phyloP scores from a whole-genome alignment of 306 rosid species.

The Rubus idaeus region DNA sequence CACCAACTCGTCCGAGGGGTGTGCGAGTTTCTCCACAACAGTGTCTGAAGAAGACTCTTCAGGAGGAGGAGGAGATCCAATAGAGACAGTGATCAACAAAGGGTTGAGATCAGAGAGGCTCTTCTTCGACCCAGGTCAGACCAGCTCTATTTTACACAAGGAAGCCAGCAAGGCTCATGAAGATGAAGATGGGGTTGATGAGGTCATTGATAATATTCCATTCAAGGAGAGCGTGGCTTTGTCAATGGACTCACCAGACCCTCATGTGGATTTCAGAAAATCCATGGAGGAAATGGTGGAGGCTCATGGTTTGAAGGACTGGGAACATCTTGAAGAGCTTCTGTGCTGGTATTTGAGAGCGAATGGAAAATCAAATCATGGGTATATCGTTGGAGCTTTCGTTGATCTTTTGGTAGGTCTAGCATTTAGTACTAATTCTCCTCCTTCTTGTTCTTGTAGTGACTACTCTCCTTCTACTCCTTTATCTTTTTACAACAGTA shows the following conservation, averaged over 20 bases:
- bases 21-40: constrained; percentile 40
- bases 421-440: constrained; percentile 19
- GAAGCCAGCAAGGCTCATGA: constrained; percentile 20
- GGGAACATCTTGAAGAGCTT: constrained; percentile 75
- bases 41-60: constrained; percentile 28
- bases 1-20: constrained; percentile 35
- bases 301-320: constrained; percentile 53
- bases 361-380: constrained; percentile 51
- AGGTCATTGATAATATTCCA: constrained; percentile 21
- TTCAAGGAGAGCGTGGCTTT: constrained; percentile 49
- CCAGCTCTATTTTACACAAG: constrained; percentile 45
- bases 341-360: constrained; percentile 60
- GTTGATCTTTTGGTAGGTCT: constrained; percentile 65
- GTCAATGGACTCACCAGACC: constrained; percentile 59
- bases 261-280: constrained; percentile 58
- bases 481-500: constrained; percentile 31
- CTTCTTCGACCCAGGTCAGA: constrained; percentile 56
- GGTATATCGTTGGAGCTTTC: constrained; percentile 57
- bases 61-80: constrained; percentile 29
- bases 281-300: constrained; percentile 91
- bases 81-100: constrained; percentile 48
- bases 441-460: not conserved
- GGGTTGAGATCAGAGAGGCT: constrained; percentile 64
- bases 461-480: constrained; percentile 36
- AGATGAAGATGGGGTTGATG: not conserved